A percentile compares a stretch with the other conserved stretches of the same genome.
Evolutionary conservation across 345 rosid species (phyloP).

Genomic region (Eutrema heterophyllum): DNA sequence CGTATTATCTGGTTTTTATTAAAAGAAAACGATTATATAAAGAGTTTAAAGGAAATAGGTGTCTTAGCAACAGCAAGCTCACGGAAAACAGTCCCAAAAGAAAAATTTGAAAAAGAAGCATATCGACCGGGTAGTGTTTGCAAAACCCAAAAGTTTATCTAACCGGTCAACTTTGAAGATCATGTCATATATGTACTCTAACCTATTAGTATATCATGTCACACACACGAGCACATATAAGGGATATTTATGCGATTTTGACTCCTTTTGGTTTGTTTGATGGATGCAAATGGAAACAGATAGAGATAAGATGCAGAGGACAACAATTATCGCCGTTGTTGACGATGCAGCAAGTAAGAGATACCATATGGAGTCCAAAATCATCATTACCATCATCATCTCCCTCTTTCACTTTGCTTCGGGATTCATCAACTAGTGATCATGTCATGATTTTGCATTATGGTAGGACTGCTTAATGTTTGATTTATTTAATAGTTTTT

Average conservation of each 20-base stretch:
- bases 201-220: background rate
- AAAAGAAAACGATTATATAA: too few relatives aligned
- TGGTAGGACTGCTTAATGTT: slow-evolving; percentile 46
- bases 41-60: too few relatives aligned
- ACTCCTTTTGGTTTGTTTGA: slow-evolving; percentile 6
- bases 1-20: too few relatives aligned
- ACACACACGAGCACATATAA: background rate
- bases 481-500: background rate
- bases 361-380: slow-evolving; percentile 70
- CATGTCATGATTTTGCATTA: slow-evolving; percentile 92
- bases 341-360: slow-evolving; percentile 94
- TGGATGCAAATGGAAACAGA: slow-evolving; percentile 40
- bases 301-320: slow-evolving; percentile 94
- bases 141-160: background rate
- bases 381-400: slow-evolving; percentile 51
- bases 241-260: background rate
- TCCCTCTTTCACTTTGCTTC: slow-evolving; percentile 47
- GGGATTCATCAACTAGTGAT: slow-evolving; percentile 52
- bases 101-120: too few relatives aligned
- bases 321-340: slow-evolving; percentile 66
- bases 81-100: too few relatives aligned
- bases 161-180: background rate
- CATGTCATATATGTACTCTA: background rate
- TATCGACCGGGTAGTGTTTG: background rate
- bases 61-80: too few relatives aligned